Evolutionary conservation across 352 stramenopile genomes (phyloP), one percentile per base, ranked within the genome.

Genomic region (Pythium apleroticum): DNA sequence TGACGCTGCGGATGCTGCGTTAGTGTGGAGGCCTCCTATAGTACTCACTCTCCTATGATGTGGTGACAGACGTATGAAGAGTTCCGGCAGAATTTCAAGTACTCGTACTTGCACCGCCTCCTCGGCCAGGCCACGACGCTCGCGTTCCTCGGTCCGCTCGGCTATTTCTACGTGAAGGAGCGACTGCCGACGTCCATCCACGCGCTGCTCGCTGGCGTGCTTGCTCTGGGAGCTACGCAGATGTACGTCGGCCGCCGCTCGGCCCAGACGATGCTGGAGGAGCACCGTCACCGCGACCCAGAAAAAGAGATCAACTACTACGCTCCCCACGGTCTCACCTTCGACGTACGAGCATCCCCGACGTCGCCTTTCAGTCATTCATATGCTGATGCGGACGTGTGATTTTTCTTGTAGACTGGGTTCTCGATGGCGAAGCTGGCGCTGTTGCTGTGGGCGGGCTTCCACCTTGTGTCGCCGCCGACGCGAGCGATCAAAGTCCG

Each of bases 11-110:
- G n/a, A n/a, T n/a, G n/a, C n/a, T n/a, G n/a, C n/a, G n/a, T n/a
- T n/a, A n/a, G n/a, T n/a, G n/a, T n/a, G n/a, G n/a, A n/a, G n/a
- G n/a, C n/a, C n/a, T n/a, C n/a, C 28, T 10, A 17, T 65, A 45
- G 27, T 45, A 22, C 30, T 33, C 30, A 33, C 30, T 33, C n/a
- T n/a, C n/a, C n/a, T n/a, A n/a, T n/a, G n/a, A n/a, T n/a, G n/a
- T n/a, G n/a, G n/a, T n/a, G n/a, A n/a, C 25, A 91, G 96, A 97
- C 81, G 8, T 66, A 98, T 17, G 93, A 98, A 1, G 96, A 99
- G 22, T 99, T 99, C 69, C 98, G 98, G 71, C 89, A 77, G 12
- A 98, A 98, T 65, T 98, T 96, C 74, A 98, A 89, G 60, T 91
- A 80, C 77, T 88, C 97, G 68, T 88, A 78, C 30, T 67, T 88